Conservation (phyloP, 75 land plant species). For the Pseudotsuga menziesii region DNA sequence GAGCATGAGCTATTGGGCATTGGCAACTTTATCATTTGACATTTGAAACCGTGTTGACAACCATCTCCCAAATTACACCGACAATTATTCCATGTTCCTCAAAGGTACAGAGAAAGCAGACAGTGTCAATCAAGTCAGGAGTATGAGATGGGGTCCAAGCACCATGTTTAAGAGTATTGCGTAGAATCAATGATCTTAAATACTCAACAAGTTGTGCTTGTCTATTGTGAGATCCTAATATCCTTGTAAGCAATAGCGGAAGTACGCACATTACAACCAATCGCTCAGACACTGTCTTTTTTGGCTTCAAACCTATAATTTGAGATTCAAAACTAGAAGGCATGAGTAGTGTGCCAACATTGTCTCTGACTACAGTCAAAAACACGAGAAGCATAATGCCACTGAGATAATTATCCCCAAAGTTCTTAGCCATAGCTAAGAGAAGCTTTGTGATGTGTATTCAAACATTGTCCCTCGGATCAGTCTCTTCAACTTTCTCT, state of each 20-base stretch:
- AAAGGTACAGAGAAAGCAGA: constrained; percentile 83
- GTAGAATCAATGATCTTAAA: constrained; percentile 62
- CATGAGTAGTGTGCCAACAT: constrained; percentile 44
- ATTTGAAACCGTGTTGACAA: too few species aligned
- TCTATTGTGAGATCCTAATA: constrained; percentile 60
- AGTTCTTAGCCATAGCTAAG: constrained; percentile 42
- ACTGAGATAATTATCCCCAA: constrained; percentile 61
- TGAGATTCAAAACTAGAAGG: constrained; percentile 38
- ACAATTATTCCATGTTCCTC: constrained; percentile 26
- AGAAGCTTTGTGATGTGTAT: constrained; percentile 36
- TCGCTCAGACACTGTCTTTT: constrained; percentile 51
- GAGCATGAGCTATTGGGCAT: too few species aligned
- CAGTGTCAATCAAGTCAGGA: constrained; percentile 72
- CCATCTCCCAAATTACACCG: constrained; percentile 12
- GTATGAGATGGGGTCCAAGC: constrained; percentile 32
- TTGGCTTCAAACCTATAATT: constrained; percentile 77
- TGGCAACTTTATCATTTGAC: too few species aligned
- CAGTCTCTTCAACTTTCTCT: constrained; percentile 21
- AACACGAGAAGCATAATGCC: constrained; percentile 79
- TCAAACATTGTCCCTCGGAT: constrained; percentile 6
- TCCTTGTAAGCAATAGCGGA: constrained; percentile 83
- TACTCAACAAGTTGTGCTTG: constrained; percentile 52
- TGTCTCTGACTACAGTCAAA: constrained; percentile 69
- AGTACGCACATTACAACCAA: constrained; percentile 69
- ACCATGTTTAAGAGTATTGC: constrained; percentile 38